These are phyloP conservation scores for Xylaria multiplex DNA, from an alignment of 2,329 filamentous ascomycete genomes.

Conservation along the genomic window DNA sequence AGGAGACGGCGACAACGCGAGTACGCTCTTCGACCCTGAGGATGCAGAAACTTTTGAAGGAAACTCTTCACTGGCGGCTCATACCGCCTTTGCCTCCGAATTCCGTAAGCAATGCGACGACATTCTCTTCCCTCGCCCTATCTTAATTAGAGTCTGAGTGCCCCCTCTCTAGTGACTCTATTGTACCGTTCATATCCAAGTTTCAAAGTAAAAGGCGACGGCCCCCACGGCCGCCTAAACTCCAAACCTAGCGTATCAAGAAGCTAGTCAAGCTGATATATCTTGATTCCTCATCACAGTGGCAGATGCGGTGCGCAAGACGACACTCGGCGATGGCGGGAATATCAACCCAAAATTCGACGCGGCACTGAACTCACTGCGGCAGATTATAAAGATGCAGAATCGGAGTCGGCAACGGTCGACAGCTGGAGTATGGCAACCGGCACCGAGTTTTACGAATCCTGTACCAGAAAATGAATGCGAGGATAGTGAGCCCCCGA, in stretches of 20 bases:
- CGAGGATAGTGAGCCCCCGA: not conserved
- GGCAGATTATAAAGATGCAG: conserved; percentile 64
- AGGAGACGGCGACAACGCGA: conserved; percentile 52
- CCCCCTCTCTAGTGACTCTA: not conserved
- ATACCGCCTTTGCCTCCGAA: conserved; percentile 59
- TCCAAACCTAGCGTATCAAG: not conserved
- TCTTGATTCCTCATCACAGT: conserved; percentile 7
- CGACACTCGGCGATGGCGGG: conserved; percentile 53
- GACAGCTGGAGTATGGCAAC: conserved; percentile 31
- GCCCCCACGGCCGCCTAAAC: not conserved
- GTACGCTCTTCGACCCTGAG: conserved; percentile 61
- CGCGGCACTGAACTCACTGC: conserved; percentile 61
- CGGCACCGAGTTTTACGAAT: conserved; percentile 22
- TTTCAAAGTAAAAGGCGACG: not conserved
- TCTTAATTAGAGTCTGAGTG: not conserved
- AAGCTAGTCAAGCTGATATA: not conserved
- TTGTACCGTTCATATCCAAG: not conserved
- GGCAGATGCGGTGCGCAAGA: conserved; percentile 48
- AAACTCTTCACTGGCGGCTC: conserved; percentile 57
- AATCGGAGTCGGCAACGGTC: conserved; percentile 44
- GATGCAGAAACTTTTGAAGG: conserved; percentile 58
- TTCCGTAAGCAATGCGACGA: conserved; percentile 44
- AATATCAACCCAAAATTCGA: conserved; percentile 60
- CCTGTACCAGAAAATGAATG: conserved; percentile 22
- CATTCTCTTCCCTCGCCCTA: not conserved